Evolutionary conservation across 1,284 basidiomycete species (phyloP).

Genomic region (Stereum hirsutum): DNA sequence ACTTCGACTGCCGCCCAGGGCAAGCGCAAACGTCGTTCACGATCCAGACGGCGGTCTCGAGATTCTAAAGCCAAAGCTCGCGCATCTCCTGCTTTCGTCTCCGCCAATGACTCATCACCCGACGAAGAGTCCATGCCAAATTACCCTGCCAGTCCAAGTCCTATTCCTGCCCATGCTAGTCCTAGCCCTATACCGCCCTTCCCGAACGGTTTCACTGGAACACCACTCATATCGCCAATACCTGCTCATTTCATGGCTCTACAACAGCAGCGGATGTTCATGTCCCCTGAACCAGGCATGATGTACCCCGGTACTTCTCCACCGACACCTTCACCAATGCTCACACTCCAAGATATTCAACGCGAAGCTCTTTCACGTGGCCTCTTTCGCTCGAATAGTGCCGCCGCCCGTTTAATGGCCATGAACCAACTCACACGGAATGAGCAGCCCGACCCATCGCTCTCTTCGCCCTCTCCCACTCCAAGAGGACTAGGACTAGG

Average conservation of each 20-base stretch:
- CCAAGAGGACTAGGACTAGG: constrained; percentile 39
- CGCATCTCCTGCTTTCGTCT: constrained; percentile 28
- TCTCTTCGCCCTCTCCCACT: constrained; percentile 27
- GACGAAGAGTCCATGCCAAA: too few species aligned
- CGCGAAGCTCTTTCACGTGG: constrained; percentile 32
- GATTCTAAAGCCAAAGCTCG: constrained; percentile 53
- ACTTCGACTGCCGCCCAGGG: too few species aligned
- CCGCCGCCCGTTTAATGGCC: constrained; percentile 56
- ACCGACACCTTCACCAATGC: constrained; percentile 38
- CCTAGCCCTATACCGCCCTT: constrained; percentile 17
- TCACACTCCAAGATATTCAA: constrained; percentile 62
- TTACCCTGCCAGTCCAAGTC: too few species aligned
- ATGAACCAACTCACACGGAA: constrained; percentile 69
- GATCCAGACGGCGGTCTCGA: constrained; percentile 67
- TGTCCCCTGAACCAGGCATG: constrained; percentile 45
- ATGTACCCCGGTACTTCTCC: constrained; percentile 57
- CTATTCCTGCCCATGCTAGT: too few species aligned
- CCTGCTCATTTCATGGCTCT: constrained; percentile 49
- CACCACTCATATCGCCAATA: constrained; percentile 51
- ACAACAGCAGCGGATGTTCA: constrained; percentile 42
- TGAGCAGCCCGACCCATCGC: constrained; percentile 33
- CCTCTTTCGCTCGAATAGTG: constrained; percentile 73
- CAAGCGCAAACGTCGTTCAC: constrained; percentile 51
- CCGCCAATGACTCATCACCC: constrained; percentile 55
- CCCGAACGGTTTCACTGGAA: constrained; percentile 31